Base-by-base conservation (phyloP, 768 basidiomycete species). In the Termitomyces sp. region DNA sequence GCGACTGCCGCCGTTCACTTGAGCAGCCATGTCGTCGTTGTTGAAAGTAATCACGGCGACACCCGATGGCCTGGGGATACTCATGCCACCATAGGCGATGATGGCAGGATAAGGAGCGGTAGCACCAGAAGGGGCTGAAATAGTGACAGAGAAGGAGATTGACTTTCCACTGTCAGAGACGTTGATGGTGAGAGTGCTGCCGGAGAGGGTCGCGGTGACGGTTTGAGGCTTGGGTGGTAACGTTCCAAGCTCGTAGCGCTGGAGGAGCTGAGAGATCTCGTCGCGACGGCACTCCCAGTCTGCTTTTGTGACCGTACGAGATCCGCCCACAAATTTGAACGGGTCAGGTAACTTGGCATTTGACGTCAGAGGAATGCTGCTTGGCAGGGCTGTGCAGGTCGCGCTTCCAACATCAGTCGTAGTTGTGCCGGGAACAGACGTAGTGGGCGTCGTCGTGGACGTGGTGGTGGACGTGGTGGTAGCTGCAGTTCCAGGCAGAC, bases 21-120 rank as follows among this genome's bases (percentile, higher is more conserved):
- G 80, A n/a, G 72, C 69, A 11, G 77, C 83, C 62, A 85, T 81
- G 46, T 78, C 76, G 47, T 77, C 71, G 68, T 81, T 83, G 66
- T 77, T 72, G 72, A 78, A 83, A 41, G 69, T 78, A 68, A 83
- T 75, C n/a, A 73, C 61, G 5, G 79, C 77, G 19, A 76, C 68
- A 10, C 70, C 71, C 16, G 71, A 59, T 0, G 74, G 72, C 19
- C 61, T 63, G 2, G 77, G 73, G 56, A 76, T 70, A 47, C 69
- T 79, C 53, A 72, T 64, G 1, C 76, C 78, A 4, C 77, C 81
- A 50, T 76, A 74, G 1, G 72, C 81, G 53, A 84, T 83, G 65
- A 85, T 67, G 43, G 79, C 73, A 3, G 82, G 82, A 70, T 73
- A 79, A 0, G 79, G 79, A 1, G 71, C 76, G 2, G 64, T 76